Evolutionary conservation across 306 rosid genomes (phyloP).

Genomic region (Vigna trinervia): DNA sequence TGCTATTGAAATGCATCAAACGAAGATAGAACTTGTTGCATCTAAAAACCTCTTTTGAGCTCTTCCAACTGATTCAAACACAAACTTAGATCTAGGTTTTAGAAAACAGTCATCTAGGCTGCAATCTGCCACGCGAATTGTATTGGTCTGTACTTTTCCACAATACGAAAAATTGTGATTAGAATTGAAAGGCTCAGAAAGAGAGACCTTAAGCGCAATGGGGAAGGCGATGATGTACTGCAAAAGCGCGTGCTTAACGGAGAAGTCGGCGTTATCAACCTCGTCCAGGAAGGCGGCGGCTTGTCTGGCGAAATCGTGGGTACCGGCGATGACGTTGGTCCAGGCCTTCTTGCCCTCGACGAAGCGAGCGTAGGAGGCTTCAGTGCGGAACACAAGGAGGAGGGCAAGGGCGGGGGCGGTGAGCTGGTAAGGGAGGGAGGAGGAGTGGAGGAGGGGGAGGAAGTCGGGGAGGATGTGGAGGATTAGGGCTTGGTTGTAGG

Average conservation of each 20-base stretch:
- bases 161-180: too few species aligned
- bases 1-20: too few species aligned
- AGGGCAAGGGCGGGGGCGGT: slow-evolving; percentile 92
- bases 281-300: slow-evolving; percentile 51
- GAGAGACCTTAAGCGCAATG: slow-evolving; percentile 69
- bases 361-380: slow-evolving; percentile 83
- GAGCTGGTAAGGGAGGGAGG: slow-evolving; percentile 82
- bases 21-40: too few species aligned
- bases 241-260: slow-evolving; percentile 69
- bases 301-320: slow-evolving; percentile 71
- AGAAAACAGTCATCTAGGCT: too few species aligned
- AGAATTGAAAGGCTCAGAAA: neutral
- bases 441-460: slow-evolving; percentile 64
- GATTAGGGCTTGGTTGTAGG: slow-evolving; percentile 67
- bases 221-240: slow-evolving; percentile 85
- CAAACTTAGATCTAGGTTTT: too few species aligned
- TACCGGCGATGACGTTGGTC: slow-evolving; percentile 69
- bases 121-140: too few species aligned
- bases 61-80: too few species aligned
- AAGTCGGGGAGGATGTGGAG: slow-evolving; percentile 59
- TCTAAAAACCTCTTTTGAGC: too few species aligned
- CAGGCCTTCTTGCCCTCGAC: slow-evolving; percentile 91
- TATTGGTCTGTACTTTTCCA: neutral
- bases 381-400: slow-evolving; percentile 83
- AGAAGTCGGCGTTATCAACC: slow-evolving; percentile 41